A percentile compares a stretch with the other conserved stretches of the same genome.
These are phyloP conservation scores for Coprinopsis cinerea DNA, from an alignment of 768 basidiomycete species.

Conservation along the genomic window DNA sequence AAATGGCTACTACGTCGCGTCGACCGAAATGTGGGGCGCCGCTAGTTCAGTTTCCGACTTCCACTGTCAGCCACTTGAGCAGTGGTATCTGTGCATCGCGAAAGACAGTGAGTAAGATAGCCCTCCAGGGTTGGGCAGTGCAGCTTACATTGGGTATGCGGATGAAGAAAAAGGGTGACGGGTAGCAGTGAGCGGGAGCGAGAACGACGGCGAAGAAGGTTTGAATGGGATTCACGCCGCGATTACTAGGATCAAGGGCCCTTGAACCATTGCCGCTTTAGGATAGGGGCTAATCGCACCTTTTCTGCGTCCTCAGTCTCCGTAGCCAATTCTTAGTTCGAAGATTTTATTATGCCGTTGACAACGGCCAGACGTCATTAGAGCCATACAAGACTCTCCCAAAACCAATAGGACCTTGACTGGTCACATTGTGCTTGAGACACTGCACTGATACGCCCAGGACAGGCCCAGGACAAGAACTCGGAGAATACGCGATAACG, in stretches of 20 bases:
- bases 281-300: constrained; percentile 10
- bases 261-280: constrained; percentile 3
- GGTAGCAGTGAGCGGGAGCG: neutral
- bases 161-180: neutral
- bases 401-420: too few species aligned
- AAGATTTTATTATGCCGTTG: too few species aligned
- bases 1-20: constrained; percentile 20
- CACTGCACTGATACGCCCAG: too few species aligned
- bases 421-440: too few species aligned
- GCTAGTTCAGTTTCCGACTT: neutral
- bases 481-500: too few species aligned
- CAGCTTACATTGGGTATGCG: neutral
- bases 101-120: too few species aligned
- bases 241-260: neutral
- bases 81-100: too few species aligned
- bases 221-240: neutral
- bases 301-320: constrained; percentile 6
- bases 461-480: too few species aligned
- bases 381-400: too few species aligned
- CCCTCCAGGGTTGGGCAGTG: neutral
- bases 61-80: constrained; percentile 10
- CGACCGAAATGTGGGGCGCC: constrained; percentile 6
- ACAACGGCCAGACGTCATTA: too few species aligned
- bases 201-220: constrained; percentile 6
- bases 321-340: too few species aligned